A percentile compares a stretch with the other conserved stretches of the same genome.
Conservation (phyloP, 805 yeast genomes). For the Sugiyamaella chiloensis region DNA sequence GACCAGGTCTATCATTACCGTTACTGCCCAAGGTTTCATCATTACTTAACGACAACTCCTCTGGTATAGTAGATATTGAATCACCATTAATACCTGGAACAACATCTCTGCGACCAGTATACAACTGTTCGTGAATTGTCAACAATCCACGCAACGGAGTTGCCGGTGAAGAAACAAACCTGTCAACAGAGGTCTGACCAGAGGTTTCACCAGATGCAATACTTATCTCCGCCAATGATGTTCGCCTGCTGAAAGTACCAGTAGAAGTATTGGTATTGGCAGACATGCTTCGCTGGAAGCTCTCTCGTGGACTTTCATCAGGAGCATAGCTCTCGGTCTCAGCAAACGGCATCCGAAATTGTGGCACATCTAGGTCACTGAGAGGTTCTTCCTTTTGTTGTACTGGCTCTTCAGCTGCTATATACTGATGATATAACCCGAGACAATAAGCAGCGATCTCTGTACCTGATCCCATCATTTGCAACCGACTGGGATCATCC, state of each 20-base stretch:
- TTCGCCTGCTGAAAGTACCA: conserved; percentile 3
- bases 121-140: conserved; percentile 18
- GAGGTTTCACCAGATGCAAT: no score
- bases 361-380: not conserved
- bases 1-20: no score
- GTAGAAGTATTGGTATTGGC: not conserved
- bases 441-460: conserved; percentile 38
- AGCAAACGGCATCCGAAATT: conserved; percentile 14
- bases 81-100: conserved; percentile 4
- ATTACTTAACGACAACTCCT: conserved; percentile 13
- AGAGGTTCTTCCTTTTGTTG: not conserved
- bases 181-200: not conserved
- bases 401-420: not conserved
- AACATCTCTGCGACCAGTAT: conserved; percentile 6
- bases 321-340: not conserved
- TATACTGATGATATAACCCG: conserved; percentile 9
- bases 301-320: not conserved
- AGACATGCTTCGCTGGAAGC: not conserved
- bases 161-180: not conserved
- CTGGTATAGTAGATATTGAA: conserved; percentile 16
- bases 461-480: conserved; percentile 34
- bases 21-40: not conserved
- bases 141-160: not conserved
- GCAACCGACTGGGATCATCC: conserved; percentile 29
- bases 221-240: not conserved